These are phyloP conservation scores for Trichoderma orchidacearum DNA, from an alignment of 495 filamentous ascomycete species.

Conservation along the genomic window DNA sequence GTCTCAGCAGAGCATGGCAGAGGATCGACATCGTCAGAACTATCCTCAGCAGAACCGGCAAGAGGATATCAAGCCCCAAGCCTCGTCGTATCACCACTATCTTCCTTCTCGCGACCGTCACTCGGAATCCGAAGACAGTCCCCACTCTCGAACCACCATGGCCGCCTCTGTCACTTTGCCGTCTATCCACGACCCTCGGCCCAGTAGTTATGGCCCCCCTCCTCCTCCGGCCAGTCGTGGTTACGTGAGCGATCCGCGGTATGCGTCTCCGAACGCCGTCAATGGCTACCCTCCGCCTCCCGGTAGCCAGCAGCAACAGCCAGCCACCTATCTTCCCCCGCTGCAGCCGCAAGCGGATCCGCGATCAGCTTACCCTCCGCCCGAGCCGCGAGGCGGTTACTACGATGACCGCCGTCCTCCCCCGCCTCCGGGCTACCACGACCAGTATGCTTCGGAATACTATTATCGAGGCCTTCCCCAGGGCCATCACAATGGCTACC, in stretches of 20 bases:
- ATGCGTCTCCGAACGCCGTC: slow-evolving; percentile 1
- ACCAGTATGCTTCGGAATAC: slow-evolving; percentile 3
- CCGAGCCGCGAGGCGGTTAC: slow-evolving; percentile 5
- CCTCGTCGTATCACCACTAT: slow-evolving; percentile 24
- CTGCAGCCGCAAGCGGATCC: slow-evolving; percentile 8
- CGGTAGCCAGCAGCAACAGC: background rate
- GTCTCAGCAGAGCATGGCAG: slow-evolving; percentile 21
- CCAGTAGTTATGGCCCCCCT: background rate
- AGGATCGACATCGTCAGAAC: slow-evolving; percentile 14
- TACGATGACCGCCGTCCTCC: slow-evolving; percentile 6
- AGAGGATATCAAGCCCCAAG: slow-evolving; percentile 1
- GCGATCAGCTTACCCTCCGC: slow-evolving; percentile 2
- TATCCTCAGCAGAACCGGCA: slow-evolving; percentile 1
- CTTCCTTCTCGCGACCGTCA: slow-evolving; percentile 28
- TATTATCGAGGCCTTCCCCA: background rate
- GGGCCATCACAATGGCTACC: slow-evolving; percentile 10
- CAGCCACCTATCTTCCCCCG: slow-evolving; percentile 10
- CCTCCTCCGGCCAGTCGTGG: background rate
- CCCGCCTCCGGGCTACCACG: slow-evolving; percentile 8
- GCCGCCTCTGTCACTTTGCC: slow-evolving; percentile 19
- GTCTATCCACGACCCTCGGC: slow-evolving; percentile 17
- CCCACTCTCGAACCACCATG: slow-evolving; percentile 17
- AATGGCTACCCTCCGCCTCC: slow-evolving; percentile 6
- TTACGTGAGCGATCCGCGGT: background rate
- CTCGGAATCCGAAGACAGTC: slow-evolving; percentile 14